Base-by-base conservation (phyloP, 192 early-diverging fungal species). In the Umbelopsis vinacea region DNA sequence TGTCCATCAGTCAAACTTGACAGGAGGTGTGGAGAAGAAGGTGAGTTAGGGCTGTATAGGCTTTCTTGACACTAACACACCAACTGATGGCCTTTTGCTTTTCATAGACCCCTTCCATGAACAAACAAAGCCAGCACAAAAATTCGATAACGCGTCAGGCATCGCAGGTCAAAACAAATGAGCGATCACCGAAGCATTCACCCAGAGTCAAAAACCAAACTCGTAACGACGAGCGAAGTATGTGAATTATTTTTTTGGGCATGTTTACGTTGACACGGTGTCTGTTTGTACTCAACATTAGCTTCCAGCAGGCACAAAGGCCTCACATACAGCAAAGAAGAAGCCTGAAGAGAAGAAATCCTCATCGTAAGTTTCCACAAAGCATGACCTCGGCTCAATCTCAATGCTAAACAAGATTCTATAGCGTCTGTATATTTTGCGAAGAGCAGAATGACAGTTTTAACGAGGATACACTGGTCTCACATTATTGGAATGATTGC, bases 401-500 rank as follows among this genome's bases (percentile, higher is more conserved):
- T 12, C 10, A 29, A 35, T 17, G 4, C 19, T 29, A 63, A 6
- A 29, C 15, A 37, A 17, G 11, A 4, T 12, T 29, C 17, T 57
- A 4, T 10, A 63, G 57, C 14, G 35, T 83, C 19, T 94, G 93
- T 73, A 90, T 94, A 17, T 94, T 94, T 67, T 94, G 93, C 74
- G 89, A 88, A 46, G 88, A 90, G 71, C 75, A 82, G 3, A 87
- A 85, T 52, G 79, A 79, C 19, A 76, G 46, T 0, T 94, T 92
- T 55, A 90, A 85, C 8, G 91, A 92, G 29, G 90, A 92, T 52
- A 86, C 79, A 11, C 73, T 94, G 37, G 89, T 93, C 19, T 73
- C 83, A 22, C 93, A 94, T 73, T 93, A 94, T 68, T 93, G 92
- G 89, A 81, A 84, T 29, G 87, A 92, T 12, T 94, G 93, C 71